Conservation (phyloP, 495 filamentous ascomycete genomes). For the Aspergillus cavernicola region DNA sequence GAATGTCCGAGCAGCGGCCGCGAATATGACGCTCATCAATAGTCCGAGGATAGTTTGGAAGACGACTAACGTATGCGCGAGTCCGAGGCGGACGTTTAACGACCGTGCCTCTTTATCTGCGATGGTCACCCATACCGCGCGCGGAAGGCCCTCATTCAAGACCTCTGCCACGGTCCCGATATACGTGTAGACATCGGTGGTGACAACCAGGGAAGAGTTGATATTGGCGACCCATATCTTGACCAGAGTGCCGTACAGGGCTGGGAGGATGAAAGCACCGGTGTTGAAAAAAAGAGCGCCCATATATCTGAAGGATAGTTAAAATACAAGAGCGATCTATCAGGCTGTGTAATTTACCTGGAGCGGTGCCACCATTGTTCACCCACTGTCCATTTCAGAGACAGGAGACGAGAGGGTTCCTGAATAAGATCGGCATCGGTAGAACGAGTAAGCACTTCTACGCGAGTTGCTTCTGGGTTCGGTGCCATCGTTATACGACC, state of each 20-base stretch:
- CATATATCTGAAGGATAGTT: conserved; percentile 37
- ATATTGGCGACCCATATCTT: conserved; percentile 76
- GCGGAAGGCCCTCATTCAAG: conserved; percentile 70
- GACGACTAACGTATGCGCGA: conserved; percentile 62
- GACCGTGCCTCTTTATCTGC: conserved; percentile 59
- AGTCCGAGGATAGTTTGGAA: conserved; percentile 55
- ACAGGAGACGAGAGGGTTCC: background rate
- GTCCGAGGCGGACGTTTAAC: conserved; percentile 47
- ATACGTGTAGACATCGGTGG: conserved; percentile 62
- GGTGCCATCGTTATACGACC: background rate
- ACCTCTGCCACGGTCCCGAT: conserved; percentile 64
- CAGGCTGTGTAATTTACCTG: conserved; percentile 3
- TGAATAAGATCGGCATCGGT: background rate
- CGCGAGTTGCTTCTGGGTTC: background rate
- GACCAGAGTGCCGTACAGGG: conserved; percentile 63
- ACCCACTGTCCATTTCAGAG: conserved; percentile 6
- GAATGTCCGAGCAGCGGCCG: conserved; percentile 49
- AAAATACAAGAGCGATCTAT: background rate
- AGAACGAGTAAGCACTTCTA: background rate
- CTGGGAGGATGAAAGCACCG: conserved; percentile 61
- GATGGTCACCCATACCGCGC: conserved; percentile 66
- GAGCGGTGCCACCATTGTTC: conserved; percentile 13
- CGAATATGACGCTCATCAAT: conserved; percentile 61
- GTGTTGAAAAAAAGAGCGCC: conserved; percentile 63
- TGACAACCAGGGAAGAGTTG: conserved; percentile 61